Evolutionary conservation across 345 rosid species (phyloP), one percentile per base, ranked within the genome.

Genomic region (Corchorus capsularis): DNA sequence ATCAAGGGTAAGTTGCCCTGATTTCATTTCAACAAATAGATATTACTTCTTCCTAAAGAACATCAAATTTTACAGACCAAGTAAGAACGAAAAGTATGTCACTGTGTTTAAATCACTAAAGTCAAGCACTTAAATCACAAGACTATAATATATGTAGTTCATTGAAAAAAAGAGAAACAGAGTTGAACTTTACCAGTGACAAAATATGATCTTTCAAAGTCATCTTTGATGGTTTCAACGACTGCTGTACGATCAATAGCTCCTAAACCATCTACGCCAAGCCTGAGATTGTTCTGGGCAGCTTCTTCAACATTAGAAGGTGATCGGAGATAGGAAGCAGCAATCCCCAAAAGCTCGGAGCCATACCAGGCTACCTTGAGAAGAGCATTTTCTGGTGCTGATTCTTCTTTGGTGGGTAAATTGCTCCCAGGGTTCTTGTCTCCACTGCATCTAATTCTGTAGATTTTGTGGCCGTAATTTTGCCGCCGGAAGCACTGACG

Each of bases 301-400:
- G 75, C 68, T 61, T 77, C 55, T 27, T 53, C 54, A 9, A 43
- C 72, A 0, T 66, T 41, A 14, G 72, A 54, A 4, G 91, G 86
- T 2, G 87, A 52, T 52, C 96, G 90, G 83, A 93, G 59, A 77
- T 81, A 78, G 0, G 99, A 95, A 67, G 97, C 97, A 46, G 94
- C 97, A 65, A 95, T 90, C 72, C 99, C 98, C 16, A 95, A 87
- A 20, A 90, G 88, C 89, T 95, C 99, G 41, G 99, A 95, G 64
- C 97, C 89, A 59, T 95, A 95, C 99, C 99, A 95, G 22, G 98
- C 98, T 55, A 86, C 74, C 80, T 90, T 95, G 63, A 95, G 96
- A 22, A 93, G 73, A 12, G 89, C 91, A 81, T 91, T 93, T 50
- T 90, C 90, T 1, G 92, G 83, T 35, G 80, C 90, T 0, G 91